phyloP scores from a whole-genome alignment of 208 protist genomes.

The Acanthamoeba pearcei region DNA sequence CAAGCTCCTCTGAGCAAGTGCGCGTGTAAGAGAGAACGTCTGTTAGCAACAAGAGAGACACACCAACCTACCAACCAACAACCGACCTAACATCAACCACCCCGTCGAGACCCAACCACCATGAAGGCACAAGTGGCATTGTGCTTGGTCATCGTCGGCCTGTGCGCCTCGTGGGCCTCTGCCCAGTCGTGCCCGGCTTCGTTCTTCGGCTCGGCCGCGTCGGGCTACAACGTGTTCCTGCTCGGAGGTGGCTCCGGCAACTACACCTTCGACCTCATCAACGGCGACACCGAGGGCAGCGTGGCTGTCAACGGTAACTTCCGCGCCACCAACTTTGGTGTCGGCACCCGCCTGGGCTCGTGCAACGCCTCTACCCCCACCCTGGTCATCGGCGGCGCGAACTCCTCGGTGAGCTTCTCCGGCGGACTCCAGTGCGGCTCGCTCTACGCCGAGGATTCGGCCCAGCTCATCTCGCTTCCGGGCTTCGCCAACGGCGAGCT shows the following conservation, averaged over 20 bases:
- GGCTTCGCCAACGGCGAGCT: conserved; percentile 37
- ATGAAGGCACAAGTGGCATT: conserved; percentile 1
- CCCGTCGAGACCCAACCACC: not conserved
- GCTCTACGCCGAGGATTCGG: not conserved
- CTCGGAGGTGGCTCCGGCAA: not conserved
- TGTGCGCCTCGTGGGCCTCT: conserved; percentile 16
- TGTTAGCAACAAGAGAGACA: not conserved
- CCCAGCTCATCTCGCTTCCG: not conserved
- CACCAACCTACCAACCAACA: not conserved
- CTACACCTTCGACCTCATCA: conserved; percentile 52
- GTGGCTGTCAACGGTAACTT: conserved; percentile 27
- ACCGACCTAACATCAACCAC: too few relatives aligned
- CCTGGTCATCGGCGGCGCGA: not conserved
- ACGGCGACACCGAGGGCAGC: conserved; percentile 14
- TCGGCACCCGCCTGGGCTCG: conserved; percentile 8
- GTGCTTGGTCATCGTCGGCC: not conserved
- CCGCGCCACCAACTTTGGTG: conserved; percentile 8
- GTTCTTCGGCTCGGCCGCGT: conserved; percentile 3
- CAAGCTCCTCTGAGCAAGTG: not conserved
- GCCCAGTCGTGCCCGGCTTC: conserved; percentile 9
- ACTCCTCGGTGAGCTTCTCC: not conserved
- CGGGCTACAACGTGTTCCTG: conserved; percentile 47
- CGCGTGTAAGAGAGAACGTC: not conserved
- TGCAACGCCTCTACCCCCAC: not conserved
- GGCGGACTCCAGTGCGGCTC: conserved; percentile 33